Conservation (phyloP, 202 grass and related monocot genomes). For the Cymbopogon flexuosus region DNA sequence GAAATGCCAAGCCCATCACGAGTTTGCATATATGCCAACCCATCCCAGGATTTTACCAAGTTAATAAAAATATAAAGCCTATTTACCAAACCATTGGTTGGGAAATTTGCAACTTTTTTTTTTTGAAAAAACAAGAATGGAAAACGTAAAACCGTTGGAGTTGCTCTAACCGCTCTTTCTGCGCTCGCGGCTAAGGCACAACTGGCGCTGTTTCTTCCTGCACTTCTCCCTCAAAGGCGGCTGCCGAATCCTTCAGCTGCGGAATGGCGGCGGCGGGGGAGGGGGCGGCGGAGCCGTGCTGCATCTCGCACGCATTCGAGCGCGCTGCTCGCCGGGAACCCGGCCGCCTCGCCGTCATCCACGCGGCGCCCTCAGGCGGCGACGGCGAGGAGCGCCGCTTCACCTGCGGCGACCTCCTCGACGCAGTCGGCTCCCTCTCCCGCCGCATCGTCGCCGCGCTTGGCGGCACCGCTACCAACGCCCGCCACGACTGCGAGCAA, state of each 20-base stretch:
- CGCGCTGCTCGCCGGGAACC: constrained; percentile 30
- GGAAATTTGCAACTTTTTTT: no score
- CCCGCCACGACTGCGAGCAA: not conserved
- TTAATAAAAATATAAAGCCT: no score
- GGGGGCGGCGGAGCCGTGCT: constrained; percentile 35
- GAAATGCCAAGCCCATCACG: no score
- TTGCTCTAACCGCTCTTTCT: not conserved
- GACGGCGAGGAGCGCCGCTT: constrained; percentile 35
- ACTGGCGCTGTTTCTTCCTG: no score
- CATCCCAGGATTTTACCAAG: no score
- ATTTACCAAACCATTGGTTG: no score
- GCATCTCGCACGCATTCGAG: constrained; percentile 77
- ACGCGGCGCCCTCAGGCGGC: constrained; percentile 6
- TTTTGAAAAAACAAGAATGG: no score
- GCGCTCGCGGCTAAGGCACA: no score
- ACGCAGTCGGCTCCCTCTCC: constrained; percentile 27
- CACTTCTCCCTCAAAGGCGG: not conserved
- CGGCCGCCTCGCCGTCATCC: constrained; percentile 31
- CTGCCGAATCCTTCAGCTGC: not conserved
- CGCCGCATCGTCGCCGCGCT: constrained; percentile 39
- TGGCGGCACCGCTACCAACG: not conserved
- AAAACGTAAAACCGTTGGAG: no score
- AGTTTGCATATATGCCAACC: no score
- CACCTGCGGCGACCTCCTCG: constrained; percentile 38
- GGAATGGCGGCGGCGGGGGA: constrained; percentile 1